These are phyloP conservation scores for Solanum infundibuliforme DNA, from an alignment of 257 asterid genomes.

Conservation along the genomic window DNA sequence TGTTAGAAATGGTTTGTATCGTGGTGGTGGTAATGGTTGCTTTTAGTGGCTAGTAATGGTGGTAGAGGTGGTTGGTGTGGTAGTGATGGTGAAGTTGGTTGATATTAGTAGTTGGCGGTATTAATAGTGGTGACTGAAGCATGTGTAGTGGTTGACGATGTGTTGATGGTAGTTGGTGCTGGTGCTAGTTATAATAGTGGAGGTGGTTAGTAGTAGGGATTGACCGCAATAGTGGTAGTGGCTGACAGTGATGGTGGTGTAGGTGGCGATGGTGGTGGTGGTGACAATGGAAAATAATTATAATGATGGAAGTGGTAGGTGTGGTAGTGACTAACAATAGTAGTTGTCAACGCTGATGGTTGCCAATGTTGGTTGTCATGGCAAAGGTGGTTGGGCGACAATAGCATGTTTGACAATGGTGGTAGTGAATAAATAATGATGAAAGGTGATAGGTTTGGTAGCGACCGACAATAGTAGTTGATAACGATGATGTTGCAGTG, in stretches of 20 bases:
- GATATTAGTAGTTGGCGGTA: neutral
- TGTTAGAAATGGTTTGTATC: neutral
- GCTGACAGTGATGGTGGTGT: neutral
- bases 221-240: neutral
- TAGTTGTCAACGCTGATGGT: neutral
- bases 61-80: neutral
- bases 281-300: neutral
- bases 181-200: neutral
- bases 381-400: neutral
- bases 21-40: neutral
- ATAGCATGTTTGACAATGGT: neutral
- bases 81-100: neutral
- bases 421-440: neutral
- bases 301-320: neutral
- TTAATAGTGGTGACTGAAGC: neutral
- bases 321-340: neutral
- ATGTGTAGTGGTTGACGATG: neutral
- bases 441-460: neutral
- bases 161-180: neutral
- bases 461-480: neutral
- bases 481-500: neutral
- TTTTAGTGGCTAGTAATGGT: neutral
- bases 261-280: neutral
- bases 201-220: neutral
- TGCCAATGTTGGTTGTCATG: neutral